Percentiles rank a stretch among this genome's conserved stretches.
Evolutionary conservation across 345 rosid species (phyloP).

Genomic region (Noccaea caerulescens): DNA sequence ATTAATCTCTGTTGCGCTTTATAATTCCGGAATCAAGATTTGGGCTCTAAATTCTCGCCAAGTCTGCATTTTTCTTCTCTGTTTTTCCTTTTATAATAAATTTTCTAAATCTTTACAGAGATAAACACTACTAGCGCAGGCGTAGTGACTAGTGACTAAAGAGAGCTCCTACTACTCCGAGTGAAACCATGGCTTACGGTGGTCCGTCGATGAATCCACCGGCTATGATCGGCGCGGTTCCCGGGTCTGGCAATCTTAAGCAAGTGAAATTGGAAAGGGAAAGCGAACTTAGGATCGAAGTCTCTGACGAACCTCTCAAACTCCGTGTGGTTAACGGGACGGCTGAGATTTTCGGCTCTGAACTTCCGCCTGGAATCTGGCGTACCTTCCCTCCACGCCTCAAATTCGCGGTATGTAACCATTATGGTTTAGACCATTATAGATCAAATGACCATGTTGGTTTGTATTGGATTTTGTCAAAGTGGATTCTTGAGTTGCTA

Average conservation of each 20-base stretch:
- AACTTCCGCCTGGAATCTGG: slow-evolving; percentile 86
- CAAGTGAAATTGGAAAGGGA: slow-evolving; percentile 87
- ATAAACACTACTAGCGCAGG: not conserved
- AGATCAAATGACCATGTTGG: not conserved
- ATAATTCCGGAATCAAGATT: not conserved
- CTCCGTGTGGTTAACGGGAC: slow-evolving; percentile 78
- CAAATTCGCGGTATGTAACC: slow-evolving; percentile 70
- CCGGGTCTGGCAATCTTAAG: slow-evolving; percentile 48
- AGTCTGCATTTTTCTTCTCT: slow-evolving; percentile 8
- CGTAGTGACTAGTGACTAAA: not conserved
- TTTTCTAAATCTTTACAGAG: not conserved
- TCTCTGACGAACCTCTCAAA: slow-evolving; percentile 74
- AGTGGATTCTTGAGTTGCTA: slow-evolving; percentile 16
- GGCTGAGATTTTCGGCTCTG: slow-evolving; percentile 91
- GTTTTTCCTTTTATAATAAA: not conserved
- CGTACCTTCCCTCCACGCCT: slow-evolving; percentile 83
- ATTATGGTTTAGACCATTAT: not conserved
- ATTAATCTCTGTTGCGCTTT: not conserved
- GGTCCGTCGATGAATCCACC: slow-evolving; percentile 46
- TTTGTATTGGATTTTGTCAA: not conserved
- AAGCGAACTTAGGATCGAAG: slow-evolving; percentile 89
- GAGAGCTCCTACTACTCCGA: not conserved
- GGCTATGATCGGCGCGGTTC: slow-evolving; percentile 35
- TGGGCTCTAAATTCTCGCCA: not conserved
- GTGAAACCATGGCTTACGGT: slow-evolving; percentile 48